These are phyloP conservation scores for Melampsora americana DNA, from an alignment of 1,284 basidiomycete species.

Conservation along the genomic window DNA sequence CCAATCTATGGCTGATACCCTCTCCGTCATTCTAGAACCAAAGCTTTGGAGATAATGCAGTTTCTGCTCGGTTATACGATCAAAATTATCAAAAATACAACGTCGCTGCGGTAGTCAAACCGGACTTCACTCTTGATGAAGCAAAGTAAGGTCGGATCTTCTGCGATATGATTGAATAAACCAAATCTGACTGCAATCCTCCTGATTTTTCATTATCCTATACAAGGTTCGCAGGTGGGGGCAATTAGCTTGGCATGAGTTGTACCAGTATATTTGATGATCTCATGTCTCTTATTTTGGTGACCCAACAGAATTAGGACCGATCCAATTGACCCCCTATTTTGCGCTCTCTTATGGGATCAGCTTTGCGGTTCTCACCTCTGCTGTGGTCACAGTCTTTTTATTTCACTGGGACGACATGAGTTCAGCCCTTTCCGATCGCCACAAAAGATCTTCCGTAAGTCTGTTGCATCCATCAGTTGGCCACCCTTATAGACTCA, in stretches of 20 bases:
- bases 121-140: constrained; percentile 37
- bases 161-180: too few relatives aligned
- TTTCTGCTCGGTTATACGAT: constrained; percentile 36
- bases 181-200: not conserved
- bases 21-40: constrained; percentile 6
- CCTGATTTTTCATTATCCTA: not conserved
- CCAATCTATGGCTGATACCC: not conserved
- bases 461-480: not conserved
- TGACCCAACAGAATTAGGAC: constrained; percentile 26
- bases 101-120: constrained; percentile 33
- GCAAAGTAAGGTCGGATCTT: constrained; percentile 18
- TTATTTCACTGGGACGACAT: constrained; percentile 42
- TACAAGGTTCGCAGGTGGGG: not conserved
- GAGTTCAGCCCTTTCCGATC: constrained; percentile 14
- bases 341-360: constrained; percentile 40
- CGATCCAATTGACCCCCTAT: constrained; percentile 41
- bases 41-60: constrained; percentile 42
- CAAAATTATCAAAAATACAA: constrained; percentile 38
- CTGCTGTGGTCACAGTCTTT: constrained; percentile 35
- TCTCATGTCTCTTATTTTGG: not conserved
- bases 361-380: constrained; percentile 42
- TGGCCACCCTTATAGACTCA: not conserved
- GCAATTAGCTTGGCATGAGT: not conserved
- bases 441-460: constrained; percentile 21
- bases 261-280: not conserved